Evolutionary conservation across 208 protist species (phyloP).

Genomic region (Wallacemonas sp.): DNA sequence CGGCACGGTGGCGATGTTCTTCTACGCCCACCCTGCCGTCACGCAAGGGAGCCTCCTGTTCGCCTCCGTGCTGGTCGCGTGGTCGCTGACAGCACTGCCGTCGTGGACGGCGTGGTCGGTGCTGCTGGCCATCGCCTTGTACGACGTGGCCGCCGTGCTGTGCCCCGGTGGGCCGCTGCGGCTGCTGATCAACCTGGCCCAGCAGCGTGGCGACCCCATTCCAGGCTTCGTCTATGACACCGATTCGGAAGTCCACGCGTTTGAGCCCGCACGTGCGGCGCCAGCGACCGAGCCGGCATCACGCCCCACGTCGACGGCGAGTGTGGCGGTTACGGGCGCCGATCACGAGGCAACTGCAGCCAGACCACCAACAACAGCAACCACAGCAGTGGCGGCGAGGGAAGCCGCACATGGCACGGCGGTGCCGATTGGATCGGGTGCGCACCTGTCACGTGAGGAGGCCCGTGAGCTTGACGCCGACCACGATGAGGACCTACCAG

Average conservation of each 20-base stretch:
- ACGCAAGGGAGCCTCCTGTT: conserved; percentile 79
- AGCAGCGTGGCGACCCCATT: conserved; percentile 67
- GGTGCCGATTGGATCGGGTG: too few species aligned
- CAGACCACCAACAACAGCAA: too few species aligned
- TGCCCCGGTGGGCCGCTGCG: conserved; percentile 74
- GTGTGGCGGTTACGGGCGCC: too few species aligned
- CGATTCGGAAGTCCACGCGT: conserved; percentile 13
- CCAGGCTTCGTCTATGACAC: conserved; percentile 87
- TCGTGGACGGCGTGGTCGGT: conserved; percentile 88
- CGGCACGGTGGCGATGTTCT: conserved; percentile 80
- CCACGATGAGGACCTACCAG: too few species aligned
- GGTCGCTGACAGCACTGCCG: conserved; percentile 72
- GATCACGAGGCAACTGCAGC: too few species aligned
- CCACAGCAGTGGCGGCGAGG: too few species aligned
- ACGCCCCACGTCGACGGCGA: too few species aligned
- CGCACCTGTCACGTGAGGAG: too few species aligned
- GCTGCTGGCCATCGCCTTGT: conserved; percentile 70
- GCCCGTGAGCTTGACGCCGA: too few species aligned
- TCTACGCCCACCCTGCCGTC: conserved; percentile 70
- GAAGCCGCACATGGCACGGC: too few species aligned
- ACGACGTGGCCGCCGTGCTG: conserved; percentile 88
- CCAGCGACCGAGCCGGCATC: neutral
- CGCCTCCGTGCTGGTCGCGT: conserved; percentile 67
- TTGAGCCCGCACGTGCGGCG: neutral
- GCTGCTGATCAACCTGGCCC: conserved; percentile 61